Evolutionary conservation across 2,329 filamentous ascomycete genomes (phyloP), one percentile per base, ranked within the genome.

Genomic region (Sarocladium kiliense): DNA sequence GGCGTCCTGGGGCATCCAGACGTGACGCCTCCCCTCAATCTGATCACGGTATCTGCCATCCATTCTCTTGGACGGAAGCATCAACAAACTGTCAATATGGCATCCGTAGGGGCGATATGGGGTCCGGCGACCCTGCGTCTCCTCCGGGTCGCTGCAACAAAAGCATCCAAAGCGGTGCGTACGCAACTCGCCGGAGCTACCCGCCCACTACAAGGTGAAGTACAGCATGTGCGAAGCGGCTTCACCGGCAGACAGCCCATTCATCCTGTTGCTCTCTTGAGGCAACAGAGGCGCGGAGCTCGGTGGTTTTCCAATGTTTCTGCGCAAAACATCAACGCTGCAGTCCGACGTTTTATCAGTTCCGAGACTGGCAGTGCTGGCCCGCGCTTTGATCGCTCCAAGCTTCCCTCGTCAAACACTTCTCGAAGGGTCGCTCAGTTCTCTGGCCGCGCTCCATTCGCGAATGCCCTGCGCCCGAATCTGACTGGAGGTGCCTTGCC

Each of bases 381-480:
- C 32, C 63, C 64, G 10, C 72, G 73, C 32, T 65, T 77, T 64
- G 75, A 78, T 66, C 76, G 78, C 58, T 72, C 71, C 59, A 76
- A 75, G 62, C 74, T 80, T 59, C 73, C 79, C 9, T 68, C 69
- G 23, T 80, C 79, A 18, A 74, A 70, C 58, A 79, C 74, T 14
- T 75, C 78, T 16, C 76, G 75, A 42, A 75, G 74, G 42, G 71
- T 84, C 55, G 78, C 77, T 30, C 81, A 85, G 58, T 80, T 88
- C 57, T 85, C 89, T 16, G 85, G 85, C 26, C 85, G 89, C 53
- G 86, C 91, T 27, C 93, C 93, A 0, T 97, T 97, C 69, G 88
- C 91, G 3, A 91, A 86, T 53, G 87, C 92, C 1, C 82, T 99
- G 34, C 88, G 94, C 34, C 94, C 94, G 2, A 97, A 96, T 66